Conservation (phyloP, 2,329 filamentous ascomycete species). For the Botryosphaeria dothidea region DNA sequence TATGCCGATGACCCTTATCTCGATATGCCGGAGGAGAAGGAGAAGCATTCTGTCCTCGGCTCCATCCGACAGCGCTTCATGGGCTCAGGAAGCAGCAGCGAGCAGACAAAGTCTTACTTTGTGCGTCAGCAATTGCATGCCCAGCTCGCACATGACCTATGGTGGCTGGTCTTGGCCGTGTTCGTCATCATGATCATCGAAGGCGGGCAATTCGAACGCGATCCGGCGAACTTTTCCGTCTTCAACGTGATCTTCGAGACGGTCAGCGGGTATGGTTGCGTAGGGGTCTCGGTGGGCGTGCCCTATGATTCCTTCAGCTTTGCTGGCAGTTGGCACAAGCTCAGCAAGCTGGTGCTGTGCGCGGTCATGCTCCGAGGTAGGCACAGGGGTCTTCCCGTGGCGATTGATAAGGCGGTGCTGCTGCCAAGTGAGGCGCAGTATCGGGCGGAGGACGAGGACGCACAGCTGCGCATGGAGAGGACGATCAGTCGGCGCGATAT, state of each 20-base stretch:
- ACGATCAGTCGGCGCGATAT: conserved; percentile 2
- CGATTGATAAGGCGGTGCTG: conserved; percentile 51
- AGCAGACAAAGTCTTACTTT: conserved; percentile 38
- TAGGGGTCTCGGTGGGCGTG: conserved; percentile 49
- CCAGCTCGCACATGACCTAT: conserved; percentile 49
- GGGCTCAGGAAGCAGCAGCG: background rate
- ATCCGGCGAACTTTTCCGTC: conserved; percentile 40
- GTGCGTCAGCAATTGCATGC: conserved; percentile 46
- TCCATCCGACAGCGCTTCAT: conserved; percentile 20
- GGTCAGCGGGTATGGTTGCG: conserved; percentile 39
- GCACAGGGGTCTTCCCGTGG: conserved; percentile 57
- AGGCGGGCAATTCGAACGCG: conserved; percentile 33
- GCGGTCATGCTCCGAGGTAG: conserved; percentile 58
- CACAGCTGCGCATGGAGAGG: conserved; percentile 23
- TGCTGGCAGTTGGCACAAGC: conserved; percentile 48
- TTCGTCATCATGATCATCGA: conserved; percentile 51
- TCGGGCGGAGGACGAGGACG: conserved; percentile 36
- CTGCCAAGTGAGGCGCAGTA: conserved; percentile 36
- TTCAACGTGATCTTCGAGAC: conserved; percentile 51
- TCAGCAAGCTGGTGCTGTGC: conserved; percentile 57
- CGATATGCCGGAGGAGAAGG: background rate
- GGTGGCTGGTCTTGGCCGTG: conserved; percentile 47
- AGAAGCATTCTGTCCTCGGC: conserved; percentile 20
- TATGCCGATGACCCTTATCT: conserved; percentile 46
- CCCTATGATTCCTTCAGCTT: conserved; percentile 49